A percentile compares a stretch with the other conserved stretches of the same genome.
Conservation (phyloP, 192 early-diverging fungal species). For the Coemansia aciculifera region DNA sequence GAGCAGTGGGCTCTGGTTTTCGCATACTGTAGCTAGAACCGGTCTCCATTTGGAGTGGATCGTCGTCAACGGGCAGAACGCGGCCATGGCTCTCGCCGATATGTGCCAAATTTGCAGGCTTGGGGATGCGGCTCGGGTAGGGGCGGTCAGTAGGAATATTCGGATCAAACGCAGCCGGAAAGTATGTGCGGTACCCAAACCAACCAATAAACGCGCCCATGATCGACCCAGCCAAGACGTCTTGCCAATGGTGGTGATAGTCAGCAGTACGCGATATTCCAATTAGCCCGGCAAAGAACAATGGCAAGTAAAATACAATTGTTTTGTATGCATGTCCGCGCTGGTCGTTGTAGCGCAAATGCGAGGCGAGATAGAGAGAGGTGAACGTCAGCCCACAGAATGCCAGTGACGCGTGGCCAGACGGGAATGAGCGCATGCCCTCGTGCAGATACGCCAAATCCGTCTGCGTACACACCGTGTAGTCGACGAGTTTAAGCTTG, state of each 20-base stretch:
- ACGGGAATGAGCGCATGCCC: conserved; percentile 82
- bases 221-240: conserved; percentile 63
- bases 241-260: conserved; percentile 66
- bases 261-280: conserved; percentile 63
- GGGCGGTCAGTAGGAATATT: conserved; percentile 39
- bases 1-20: background rate
- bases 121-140: conserved; percentile 47
- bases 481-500: conserved; percentile 58
- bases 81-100: conserved; percentile 1
- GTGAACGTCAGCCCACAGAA: conserved; percentile 71
- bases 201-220: conserved; percentile 38
- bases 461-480: conserved; percentile 61
- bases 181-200: conserved; percentile 51
- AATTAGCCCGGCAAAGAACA: conserved; percentile 56
- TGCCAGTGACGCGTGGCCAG: conserved; percentile 79
- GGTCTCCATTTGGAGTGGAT: conserved; percentile 33
- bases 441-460: conserved; percentile 60
- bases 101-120: background rate
- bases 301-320: conserved; percentile 54
- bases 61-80: conserved; percentile 41
- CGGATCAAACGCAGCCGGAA: conserved; percentile 37
- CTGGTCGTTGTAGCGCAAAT: conserved; percentile 65
- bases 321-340: conserved; percentile 68
- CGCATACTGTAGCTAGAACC: background rate
- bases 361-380: conserved; percentile 69